These are phyloP conservation scores for Nitzschia sp. DNA, from an alignment of 108 stramenopile genomes.

Conservation along the genomic window DNA sequence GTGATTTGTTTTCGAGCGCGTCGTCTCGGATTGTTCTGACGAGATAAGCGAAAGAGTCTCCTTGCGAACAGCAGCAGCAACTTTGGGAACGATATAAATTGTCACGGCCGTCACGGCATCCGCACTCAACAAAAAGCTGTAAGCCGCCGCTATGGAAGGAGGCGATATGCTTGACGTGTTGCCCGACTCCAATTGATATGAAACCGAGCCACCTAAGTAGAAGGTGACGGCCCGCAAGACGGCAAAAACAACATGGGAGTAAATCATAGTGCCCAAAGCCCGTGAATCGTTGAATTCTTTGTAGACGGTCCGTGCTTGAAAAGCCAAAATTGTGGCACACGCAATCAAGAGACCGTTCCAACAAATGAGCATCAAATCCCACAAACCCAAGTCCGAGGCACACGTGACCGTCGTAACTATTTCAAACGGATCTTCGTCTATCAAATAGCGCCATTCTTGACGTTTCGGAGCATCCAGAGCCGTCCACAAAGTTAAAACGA, in stretches of 20 bases:
- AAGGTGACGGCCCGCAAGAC: slow-evolving; percentile 4
- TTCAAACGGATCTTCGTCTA: background rate
- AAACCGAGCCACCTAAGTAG: background rate
- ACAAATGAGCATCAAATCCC: slow-evolving; percentile 1
- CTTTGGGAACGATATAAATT: slow-evolving; percentile 31
- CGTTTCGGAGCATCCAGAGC: slow-evolving; percentile 18
- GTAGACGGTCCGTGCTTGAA: slow-evolving; percentile 24
- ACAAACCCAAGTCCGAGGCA: slow-evolving; percentile 4
- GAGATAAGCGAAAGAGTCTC: too few species aligned
- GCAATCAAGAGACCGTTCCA: slow-evolving; percentile 28
- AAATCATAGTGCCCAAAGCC: slow-evolving; percentile 32
- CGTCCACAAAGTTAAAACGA: slow-evolving; percentile 29
- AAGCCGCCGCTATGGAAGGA: background rate
- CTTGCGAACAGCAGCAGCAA: background rate
- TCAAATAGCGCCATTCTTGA: background rate
- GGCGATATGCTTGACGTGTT: background rate
- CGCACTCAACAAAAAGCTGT: slow-evolving; percentile 23
- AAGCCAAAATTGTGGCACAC: slow-evolving; percentile 28
- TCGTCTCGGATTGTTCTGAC: too few species aligned
- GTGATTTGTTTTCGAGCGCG: too few species aligned
- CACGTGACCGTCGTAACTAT: slow-evolving; percentile 10
- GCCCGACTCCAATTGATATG: background rate
- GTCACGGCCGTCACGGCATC: slow-evolving; percentile 19
- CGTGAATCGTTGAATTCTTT: slow-evolving; percentile 36
- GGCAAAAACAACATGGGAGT: slow-evolving; percentile 36